Base-by-base conservation (phyloP, 1,284 basidiomycete genomes). In the Fistulinella staudtii region DNA sequence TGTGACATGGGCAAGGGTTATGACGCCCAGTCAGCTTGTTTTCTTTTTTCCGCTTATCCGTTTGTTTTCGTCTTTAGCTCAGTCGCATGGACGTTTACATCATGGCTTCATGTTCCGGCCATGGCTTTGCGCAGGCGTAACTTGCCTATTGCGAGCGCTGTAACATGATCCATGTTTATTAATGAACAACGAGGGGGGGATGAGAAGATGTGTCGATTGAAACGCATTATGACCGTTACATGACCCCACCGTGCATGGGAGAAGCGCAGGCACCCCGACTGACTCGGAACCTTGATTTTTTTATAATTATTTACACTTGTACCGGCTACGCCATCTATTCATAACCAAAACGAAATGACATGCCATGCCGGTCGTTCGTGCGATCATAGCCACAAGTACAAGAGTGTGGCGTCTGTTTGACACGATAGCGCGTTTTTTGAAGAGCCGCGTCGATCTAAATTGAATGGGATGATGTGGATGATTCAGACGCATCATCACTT, bases 281-380 rank as follows among this genome's bases (percentile, higher is more conserved):
- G 39, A 36, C 41, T 46, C 58, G 62, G 58, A 60, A 64, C 58
- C 60, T 63, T 56, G 46, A 33, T 8, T 33, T 39, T 48, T 44
- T 20, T 34, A 34, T 34, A 20, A 21, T 13, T 34, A 21, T 3
- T 22, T 35, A 33, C 11, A 18, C 17, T 20, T 33, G 43, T 44
- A 38, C 31, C 22, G 17, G 35, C 41, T 23, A 24, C 36, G 25
- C 27, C 27, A 38, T 34, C 22, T 18, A 40, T 23, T 20, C 41
- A 38, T 27, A 22, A 45, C 46, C 24, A 25, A 25, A 25, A 29
- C 36, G 40, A 35, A 45, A 37, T 45, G 41, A 33, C 37, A 31
- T 31, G 30, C 34, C 7, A 23, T 47, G 17, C 23, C 39, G 45
- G 35, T 43, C 42, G 14, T 13, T 46, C 14, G 22, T 28, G 52